phyloP scores from a whole-genome alignment of 2,329 filamentous ascomycete genomes.

The Aspergillus floridensis region DNA sequence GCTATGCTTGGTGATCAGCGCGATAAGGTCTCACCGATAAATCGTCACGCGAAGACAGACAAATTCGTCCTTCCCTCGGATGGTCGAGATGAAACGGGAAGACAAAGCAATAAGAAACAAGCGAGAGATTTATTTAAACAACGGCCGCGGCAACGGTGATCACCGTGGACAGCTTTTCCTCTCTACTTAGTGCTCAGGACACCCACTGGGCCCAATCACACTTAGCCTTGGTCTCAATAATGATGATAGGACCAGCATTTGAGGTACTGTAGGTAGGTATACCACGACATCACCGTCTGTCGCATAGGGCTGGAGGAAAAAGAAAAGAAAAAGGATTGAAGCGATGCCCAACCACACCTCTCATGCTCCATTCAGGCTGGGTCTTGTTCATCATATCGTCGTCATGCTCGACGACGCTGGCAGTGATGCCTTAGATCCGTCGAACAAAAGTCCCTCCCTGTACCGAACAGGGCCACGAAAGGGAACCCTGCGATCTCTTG shows the following conservation, averaged over 20 bases:
- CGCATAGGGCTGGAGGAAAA: constrained; percentile 3
- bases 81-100: background rate
- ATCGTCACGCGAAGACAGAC: background rate
- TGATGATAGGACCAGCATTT: background rate
- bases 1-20: background rate
- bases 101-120: constrained; percentile 1
- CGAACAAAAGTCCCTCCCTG: background rate
- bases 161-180: background rate
- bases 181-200: background rate
- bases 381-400: constrained; percentile 4
- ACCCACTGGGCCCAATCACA: background rate
- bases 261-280: background rate
- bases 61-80: background rate
- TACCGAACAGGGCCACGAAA: background rate
- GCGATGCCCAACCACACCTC: constrained; percentile 2
- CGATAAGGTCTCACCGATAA: background rate
- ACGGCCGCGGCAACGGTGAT: constrained; percentile 2
- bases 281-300: background rate
- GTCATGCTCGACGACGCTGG: constrained; percentile 1
- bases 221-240: background rate
- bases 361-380: background rate
- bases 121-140: constrained; percentile 6
- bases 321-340: background rate
- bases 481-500: background rate
- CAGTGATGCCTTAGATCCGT: background rate